Evolutionary conservation across 352 stramenopile species (phyloP).

Genomic region (Phytophthora sp.): DNA sequence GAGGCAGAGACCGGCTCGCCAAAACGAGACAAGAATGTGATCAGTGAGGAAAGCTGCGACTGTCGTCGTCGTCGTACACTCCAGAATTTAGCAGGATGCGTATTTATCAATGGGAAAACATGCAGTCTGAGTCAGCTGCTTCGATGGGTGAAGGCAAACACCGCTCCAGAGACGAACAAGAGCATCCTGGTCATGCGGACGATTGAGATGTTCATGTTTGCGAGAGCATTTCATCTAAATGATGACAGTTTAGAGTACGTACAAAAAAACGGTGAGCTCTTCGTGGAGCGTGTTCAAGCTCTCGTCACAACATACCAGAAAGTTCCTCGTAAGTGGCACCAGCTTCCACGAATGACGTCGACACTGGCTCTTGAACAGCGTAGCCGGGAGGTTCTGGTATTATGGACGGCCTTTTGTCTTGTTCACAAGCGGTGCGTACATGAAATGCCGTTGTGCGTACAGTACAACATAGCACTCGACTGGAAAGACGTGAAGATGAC

Average conservation of each 20-base stretch:
- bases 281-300: conserved; percentile 18
- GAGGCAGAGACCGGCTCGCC: conserved; percentile 10
- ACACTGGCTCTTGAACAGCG: conserved; percentile 42
- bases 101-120: conserved; percentile 19
- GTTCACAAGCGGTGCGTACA: conserved; percentile 35
- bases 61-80: conserved; percentile 25
- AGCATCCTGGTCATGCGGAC: conserved; percentile 31
- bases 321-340: conserved; percentile 16
- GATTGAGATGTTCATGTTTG: conserved; percentile 44
- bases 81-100: conserved; percentile 25
- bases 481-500: conserved; percentile 46
- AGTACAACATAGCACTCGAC: conserved; percentile 53
- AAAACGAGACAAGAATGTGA: background rate
- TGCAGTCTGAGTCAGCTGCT: conserved; percentile 25
- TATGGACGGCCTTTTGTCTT: conserved; percentile 55
- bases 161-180: conserved; percentile 13
- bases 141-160: conserved; percentile 20
- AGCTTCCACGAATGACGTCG: conserved; percentile 19
- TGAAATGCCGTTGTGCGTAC: conserved; percentile 12
- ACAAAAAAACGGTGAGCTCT: background rate
- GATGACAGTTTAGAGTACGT: background rate
- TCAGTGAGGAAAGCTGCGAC: conserved; percentile 19
- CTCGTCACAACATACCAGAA: conserved; percentile 29
- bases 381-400: conserved; percentile 47
- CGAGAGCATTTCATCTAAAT: conserved; percentile 7